Evolutionary conservation across 2,329 filamentous ascomycete genomes (phyloP), one percentile per base, ranked within the genome.

Genomic region (Clathrospora elynae): DNA sequence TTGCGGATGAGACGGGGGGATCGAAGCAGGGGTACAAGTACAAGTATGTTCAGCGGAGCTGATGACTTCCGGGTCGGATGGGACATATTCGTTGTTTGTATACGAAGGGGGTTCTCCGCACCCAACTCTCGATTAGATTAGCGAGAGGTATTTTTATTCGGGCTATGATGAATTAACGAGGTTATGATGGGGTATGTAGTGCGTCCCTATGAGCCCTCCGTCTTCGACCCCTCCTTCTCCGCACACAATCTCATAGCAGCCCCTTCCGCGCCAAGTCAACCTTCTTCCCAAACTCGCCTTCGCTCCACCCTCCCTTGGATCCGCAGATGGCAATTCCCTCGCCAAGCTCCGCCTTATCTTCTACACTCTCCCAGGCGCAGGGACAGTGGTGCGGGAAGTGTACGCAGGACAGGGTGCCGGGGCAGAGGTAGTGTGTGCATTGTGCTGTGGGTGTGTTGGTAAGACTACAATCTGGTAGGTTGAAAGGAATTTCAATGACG

Each of bases 331-430:
- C 80, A 55, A 83, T 82, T 0, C 88, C 88, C 3, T 91, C 86
- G 4, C 78, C 82, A 74, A 89, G 70, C 83, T 89, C 78, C 70
- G 84, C 66, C 78, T 88, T 73, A 72, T 85, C 59, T 73, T 89
- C 69, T 73, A 84, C 62, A 74, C 78, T 48, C 57, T 79, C 70
- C 78, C 88, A 95, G 2, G 90, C 79, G 73, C 93, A 99, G 18
- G 93, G 93, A 72, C 93, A 99, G 73, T 99, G 93, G 70, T 97
- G 92, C 1, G 93, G 91, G 74, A 95, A 93, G 68, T 95, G 86
- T 5, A 99, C 93, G 75, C 93, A 99, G 23, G 91, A 88, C 47
- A 99, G 81, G 0, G 93, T 97, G 53, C 90, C 89, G 2, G 93
- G 91, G 68, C 93, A 99, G 41, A 99, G 84, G 69, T 96, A 99